phyloP scores from a whole-genome alignment of 768 basidiomycete species.

The Pilatotrama ljubarskyi region DNA sequence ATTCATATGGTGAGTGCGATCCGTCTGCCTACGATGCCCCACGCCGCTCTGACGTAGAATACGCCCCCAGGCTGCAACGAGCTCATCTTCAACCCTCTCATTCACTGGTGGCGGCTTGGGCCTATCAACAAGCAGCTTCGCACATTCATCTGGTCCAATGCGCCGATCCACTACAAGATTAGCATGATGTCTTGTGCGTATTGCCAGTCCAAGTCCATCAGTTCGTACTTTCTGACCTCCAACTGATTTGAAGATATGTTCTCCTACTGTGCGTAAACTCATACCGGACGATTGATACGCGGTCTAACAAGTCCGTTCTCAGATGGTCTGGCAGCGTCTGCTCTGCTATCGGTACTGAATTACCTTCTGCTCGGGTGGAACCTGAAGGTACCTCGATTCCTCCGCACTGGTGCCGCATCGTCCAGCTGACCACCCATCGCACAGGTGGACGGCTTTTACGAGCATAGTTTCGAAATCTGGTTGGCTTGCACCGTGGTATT shows the following conservation, averaged over 20 bases:
- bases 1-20: conserved; percentile 58
- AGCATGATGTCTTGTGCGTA: conserved; percentile 74
- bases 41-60: neutral
- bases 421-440: neutral
- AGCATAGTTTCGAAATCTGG: conserved; percentile 73
- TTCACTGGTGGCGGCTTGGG: conserved; percentile 73
- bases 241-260: conserved; percentile 38
- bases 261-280: conserved; percentile 38
- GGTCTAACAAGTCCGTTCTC: neutral
- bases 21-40: neutral
- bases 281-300: no score
- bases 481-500: conserved; percentile 70
- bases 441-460: conserved; percentile 66
- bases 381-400: conserved; percentile 33
- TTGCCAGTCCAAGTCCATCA: no score
- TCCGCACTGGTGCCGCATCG: no score
- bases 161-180: conserved; percentile 83
- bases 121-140: conserved; percentile 84
- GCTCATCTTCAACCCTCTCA: conserved; percentile 83
- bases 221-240: neutral
- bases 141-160: conserved; percentile 71
- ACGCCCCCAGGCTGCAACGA: conserved; percentile 60
- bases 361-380: conserved; percentile 59
- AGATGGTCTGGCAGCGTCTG: conserved; percentile 65
- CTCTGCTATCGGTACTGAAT: conserved; percentile 62